These are phyloP conservation scores for Fraxinus albicans DNA, from an alignment of 305 asterid genomes.

Conservation along the genomic window DNA sequence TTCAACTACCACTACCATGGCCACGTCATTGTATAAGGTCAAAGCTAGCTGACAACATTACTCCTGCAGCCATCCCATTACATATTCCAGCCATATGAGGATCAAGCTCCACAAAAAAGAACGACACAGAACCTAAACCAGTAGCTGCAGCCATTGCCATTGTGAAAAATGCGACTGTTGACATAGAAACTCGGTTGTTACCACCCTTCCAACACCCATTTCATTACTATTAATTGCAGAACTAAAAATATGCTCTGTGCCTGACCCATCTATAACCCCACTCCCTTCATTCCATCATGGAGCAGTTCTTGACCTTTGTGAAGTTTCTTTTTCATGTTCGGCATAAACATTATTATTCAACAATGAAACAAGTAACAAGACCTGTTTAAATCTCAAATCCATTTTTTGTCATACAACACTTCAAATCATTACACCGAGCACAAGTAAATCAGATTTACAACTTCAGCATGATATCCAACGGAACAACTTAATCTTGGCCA, in stretches of 20 bases:
- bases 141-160: constrained; percentile 94
- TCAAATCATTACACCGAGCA: constrained; percentile 16
- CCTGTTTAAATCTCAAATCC: constrained; percentile 41
- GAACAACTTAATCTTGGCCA: constrained; percentile 11
- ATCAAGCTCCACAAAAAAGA: constrained; percentile 92
- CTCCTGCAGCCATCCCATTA: constrained; percentile 98
- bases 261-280: constrained; percentile 83
- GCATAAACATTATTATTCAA: constrained; percentile 35
- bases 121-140: constrained; percentile 94
- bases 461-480: neutral
- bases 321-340: constrained; percentile 37
- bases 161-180: constrained; percentile 81
- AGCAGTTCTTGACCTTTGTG: constrained; percentile 52
- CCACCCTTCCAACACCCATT: constrained; percentile 46
- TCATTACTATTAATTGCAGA: constrained; percentile 36
- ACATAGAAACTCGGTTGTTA: constrained; percentile 62
- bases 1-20: constrained; percentile 92
- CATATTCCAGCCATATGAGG: constrained; percentile 95
- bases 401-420: constrained; percentile 30
- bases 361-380: constrained; percentile 35
- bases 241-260: constrained; percentile 54
- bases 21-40: constrained; percentile 90
- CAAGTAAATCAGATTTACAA: constrained; percentile 15
- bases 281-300: constrained; percentile 59
- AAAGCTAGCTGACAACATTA: constrained; percentile 96